Base-by-base conservation (phyloP, 176 grass and related monocot species). In the Zea luxurians region DNA sequence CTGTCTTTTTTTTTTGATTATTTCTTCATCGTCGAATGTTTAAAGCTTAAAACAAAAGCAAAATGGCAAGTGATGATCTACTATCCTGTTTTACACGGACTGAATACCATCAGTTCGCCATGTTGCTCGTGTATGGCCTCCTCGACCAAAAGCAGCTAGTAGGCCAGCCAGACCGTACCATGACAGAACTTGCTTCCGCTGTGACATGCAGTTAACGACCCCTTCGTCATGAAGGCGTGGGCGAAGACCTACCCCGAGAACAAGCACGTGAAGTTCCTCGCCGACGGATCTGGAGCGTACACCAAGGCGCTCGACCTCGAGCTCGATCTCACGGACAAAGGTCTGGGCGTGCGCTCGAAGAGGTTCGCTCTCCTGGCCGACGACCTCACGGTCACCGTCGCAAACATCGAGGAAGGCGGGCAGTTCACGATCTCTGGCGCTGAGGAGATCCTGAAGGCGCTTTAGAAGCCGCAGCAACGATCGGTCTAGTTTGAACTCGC, bases 191-290 rank as follows among this genome's bases (percentile, higher is more conserved):
- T 45, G n/a, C 6, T 73, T 73, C 0, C 72, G 1, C 55, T 70
- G 35, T 52, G 20, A 37, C 82, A 37, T 73, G 83, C 83, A 97
- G 93, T 97, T 47, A 97, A 97, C 6, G 93, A 97, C 54, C 83
- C 82, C 54, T 97, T 93, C 79, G 93, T 97, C 74, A 97, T 97
- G 93, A 97, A 93, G 88, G 93, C 88, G 69, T 97, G 93, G 93
- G 81, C 93, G 61, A 97, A 97, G 77, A 70, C 88, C 65, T 97
- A 91, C 86, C 86, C 92, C 17, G 96, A 99, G 36, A 99, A 93
- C 88, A 99, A 95, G 64, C 68, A 95, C 13, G 92, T 99, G 63
- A 99, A 99, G 64, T 99, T 99, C 81, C 83, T 99, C 55, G 92
- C 96, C 76, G 96, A 99, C 65, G 96, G 96, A 63, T 81, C 86